A percentile compares a stretch with the other conserved stretches of the same genome.
These are phyloP conservation scores for Achaetomiella virescens DNA, from an alignment of 495 filamentous ascomycete genomes.

Conservation along the genomic window DNA sequence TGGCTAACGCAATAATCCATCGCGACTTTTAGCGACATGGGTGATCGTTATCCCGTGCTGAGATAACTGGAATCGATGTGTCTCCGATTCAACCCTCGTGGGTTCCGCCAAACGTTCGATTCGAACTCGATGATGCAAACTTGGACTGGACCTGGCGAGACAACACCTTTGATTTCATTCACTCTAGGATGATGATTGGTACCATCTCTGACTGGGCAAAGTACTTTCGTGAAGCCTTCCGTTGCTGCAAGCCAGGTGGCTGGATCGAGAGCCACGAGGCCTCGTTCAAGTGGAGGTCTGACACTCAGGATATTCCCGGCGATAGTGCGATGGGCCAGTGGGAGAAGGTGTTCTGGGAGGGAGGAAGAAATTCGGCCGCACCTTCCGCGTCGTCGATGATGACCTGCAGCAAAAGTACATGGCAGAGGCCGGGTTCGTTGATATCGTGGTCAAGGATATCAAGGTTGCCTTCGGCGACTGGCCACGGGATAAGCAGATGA, in stretches of 20 bases:
- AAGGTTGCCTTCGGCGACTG: background rate
- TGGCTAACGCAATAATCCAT: too few species aligned
- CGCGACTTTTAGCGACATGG: constrained; percentile 35
- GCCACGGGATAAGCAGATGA: background rate
- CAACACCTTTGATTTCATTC: constrained; percentile 42
- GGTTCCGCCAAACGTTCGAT: constrained; percentile 45
- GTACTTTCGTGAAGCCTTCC: constrained; percentile 32
- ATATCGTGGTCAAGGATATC: constrained; percentile 4
- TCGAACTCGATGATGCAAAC: constrained; percentile 48
- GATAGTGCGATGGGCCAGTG: constrained; percentile 16
- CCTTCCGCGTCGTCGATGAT: constrained; percentile 20
- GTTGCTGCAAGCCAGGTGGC: constrained; percentile 30
- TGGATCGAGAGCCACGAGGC: constrained; percentile 28
- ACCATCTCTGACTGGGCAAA: constrained; percentile 41
- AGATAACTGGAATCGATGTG: constrained; percentile 52
- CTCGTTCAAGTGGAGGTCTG: constrained; percentile 18
- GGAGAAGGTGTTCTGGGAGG: constrained; percentile 16
- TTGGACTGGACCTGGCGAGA: constrained; percentile 37
- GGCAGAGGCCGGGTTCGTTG: constrained; percentile 10
- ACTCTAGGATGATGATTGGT: background rate
- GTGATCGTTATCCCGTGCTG: too few species aligned
- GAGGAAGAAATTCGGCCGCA: constrained; percentile 12
- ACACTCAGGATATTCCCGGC: constrained; percentile 15
- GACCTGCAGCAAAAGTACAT: constrained; percentile 10
- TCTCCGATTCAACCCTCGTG: constrained; percentile 48